Base-by-base conservation (phyloP, 768 basidiomycete genomes). In the Wakefieldia striispora region DNA sequence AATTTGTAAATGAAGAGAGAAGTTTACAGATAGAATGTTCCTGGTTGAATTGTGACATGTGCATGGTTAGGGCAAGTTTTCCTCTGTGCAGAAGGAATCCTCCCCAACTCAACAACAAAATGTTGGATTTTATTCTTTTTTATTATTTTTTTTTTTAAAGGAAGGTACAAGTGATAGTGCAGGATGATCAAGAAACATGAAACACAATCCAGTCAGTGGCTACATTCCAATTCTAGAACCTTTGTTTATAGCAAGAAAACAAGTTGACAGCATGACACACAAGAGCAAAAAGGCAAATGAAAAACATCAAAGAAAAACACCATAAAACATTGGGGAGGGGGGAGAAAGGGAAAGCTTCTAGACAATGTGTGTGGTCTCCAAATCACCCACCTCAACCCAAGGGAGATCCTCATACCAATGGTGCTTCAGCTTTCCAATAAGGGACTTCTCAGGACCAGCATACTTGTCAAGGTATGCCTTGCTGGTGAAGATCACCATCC, bases 401-500 rank as follows among this genome's bases (percentile, higher is more conserved):
- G 64, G 66, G 2, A 56, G 40, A 0, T 66, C 60, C 2, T 63
- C 66, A 62, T 69, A 72, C 10, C 58, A 67, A 8, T 43, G 55
- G 3, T 2, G 2, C 12, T 68, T 65, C 54, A 79, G 57, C 37
- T 58, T 51, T 2, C 78, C 79, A 39, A 79, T 68, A 16, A 81
- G 61, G 4, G 76, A 72, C 27, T 70, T 55, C n/a, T 17, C 51
- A 39, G 80, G 87, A 55, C 60, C 63, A 43, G 80, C 88, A 60
- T 66, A 59, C 10, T 77, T 76, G n/a, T 61, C 55, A 35, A 92
- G 70, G 60, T 91, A 92, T 16, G 70, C 69, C 54, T 72, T 71
- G 57, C 74, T 87, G 19, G 84, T 75, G 44, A 85, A 72, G 56
- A 93, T 85, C 50, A 82, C 82, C 88, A 92, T 91, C 26, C 82